Conservation (phyloP, 257 asterid species). For the Phtheirospermum japonicum region DNA sequence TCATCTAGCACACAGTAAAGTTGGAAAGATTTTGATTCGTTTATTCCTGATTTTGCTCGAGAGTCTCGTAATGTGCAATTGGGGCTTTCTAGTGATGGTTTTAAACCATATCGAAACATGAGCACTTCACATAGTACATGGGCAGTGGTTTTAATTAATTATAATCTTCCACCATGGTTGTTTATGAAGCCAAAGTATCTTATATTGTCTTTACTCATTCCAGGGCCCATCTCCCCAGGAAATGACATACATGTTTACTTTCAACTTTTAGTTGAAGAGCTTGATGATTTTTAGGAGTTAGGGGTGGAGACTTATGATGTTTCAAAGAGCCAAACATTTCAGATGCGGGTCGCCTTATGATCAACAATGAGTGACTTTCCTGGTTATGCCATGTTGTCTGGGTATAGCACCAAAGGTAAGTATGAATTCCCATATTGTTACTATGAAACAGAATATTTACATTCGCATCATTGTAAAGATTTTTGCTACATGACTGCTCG, state of each 20-base stretch:
- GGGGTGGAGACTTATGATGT: too few relatives aligned
- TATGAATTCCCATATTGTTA: not conserved
- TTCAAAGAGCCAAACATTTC: too few relatives aligned
- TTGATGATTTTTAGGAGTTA: not conserved
- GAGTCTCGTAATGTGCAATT: too few relatives aligned
- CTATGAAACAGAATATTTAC: not conserved
- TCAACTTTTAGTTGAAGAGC: slow-evolving; percentile 7
- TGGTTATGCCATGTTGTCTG: slow-evolving; percentile 6
- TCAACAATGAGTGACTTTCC: too few relatives aligned
- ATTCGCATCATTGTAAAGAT: not conserved
- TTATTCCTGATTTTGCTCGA: not conserved
- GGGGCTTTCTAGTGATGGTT: not conserved
- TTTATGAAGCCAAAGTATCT: too few relatives aligned
- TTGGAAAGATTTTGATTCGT: slow-evolving; percentile 12
- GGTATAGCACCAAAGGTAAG: slow-evolving; percentile 8
- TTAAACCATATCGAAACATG: not conserved
- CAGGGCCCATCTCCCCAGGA: too few relatives aligned
- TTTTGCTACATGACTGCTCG: not conserved
- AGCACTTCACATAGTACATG: not conserved
- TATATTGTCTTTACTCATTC: too few relatives aligned
- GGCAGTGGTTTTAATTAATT: too few relatives aligned
- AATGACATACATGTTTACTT: slow-evolving; percentile 4
- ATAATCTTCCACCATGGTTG: too few relatives aligned
- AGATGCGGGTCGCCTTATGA: too few relatives aligned
- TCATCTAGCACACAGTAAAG: not conserved